Evolutionary conservation across 2,329 filamentous ascomycete genomes (phyloP), one percentile per base, ranked within the genome.

Genomic region (Colletotrichum chlorophyti): DNA sequence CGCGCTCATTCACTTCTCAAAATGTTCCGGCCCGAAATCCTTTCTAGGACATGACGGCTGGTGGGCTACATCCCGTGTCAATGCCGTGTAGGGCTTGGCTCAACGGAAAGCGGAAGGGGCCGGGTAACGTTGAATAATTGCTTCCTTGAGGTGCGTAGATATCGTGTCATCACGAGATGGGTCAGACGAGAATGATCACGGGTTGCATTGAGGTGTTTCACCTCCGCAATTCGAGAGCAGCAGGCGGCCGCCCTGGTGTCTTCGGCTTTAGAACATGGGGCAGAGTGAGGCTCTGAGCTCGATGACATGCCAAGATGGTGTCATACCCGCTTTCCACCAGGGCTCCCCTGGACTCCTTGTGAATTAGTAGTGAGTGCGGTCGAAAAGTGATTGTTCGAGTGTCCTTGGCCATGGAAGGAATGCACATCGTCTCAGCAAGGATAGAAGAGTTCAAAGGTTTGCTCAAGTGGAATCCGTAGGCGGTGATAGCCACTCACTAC

Each of bases 61-160:
- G 6, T 24, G 26, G 21, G 24, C 24, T 15, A 26, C 23, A 43
- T 43, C 50, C 37, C 55, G 38, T 19, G 51, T 55, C 38, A 55
- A 55, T 50, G 51, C 26, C 32, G 38, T 15, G 51, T 3, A 6
- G 37, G 31, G 24, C 37, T 49, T 27, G 29, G 26, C 31, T 32
- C 21, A 31, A 31, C 43, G 50, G 17, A 37, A 32, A 29, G 42
- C 10, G 19, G 35, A 12, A 19, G 10, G 4, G 24, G 29, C 14
- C 9, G 6, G 5, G 29, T 19, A 31, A 12, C 21, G 35, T 7
- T 19, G 12, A 37, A 17, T 26, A 23, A 19, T 24, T 14, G 29
- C 26, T 19, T 40, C n/a, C 29, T 34, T 34, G 43, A 29, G 14
- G 32, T 37, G 38, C 11, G 38, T n/a, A n/a, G 34, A 15, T 17